Evolutionary conservation across 768 basidiomycete species (phyloP), one percentile per base, ranked within the genome.

Genomic region (Saitozyma sp.): DNA sequence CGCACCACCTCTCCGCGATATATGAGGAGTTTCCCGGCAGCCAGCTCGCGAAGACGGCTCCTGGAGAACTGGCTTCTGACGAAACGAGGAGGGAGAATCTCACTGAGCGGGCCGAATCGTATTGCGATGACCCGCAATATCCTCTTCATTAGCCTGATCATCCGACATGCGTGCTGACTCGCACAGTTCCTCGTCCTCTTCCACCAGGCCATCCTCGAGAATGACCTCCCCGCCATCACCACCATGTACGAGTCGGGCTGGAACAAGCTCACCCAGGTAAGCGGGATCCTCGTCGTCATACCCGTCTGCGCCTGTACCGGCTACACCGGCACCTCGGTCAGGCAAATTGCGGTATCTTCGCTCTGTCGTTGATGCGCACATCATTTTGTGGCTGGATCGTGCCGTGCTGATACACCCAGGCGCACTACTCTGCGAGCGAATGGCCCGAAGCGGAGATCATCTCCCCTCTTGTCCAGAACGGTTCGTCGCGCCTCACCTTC

Each of bases 361-460:
- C 50, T n/a, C 6, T 20, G 10, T 14, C 50, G 9, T 29, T 29
- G 29, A 29, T 29, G 29, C 29, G 17, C 38, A 39, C 11, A 16
- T 13, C 9, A 29, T 40, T 40, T 52, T 38, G 51, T 10, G 38
- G 56, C 41, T 50, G 59, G 13, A 19, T 9, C 14, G 29, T 11
- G 17, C 7, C 10, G 6, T 9, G 56, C 56, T 56, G 55, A 54
- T 29, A 13, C 20, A 16, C 40, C 14, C 57, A 68, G 61, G 93
- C 94, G 82, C 93, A 89, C 82, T 99, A 96, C 74, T 80, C 91
- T 7, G 91, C 89, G 78, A 87, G 87, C 2, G 95, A 99, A 78
- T 98, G 95, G 95, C 95, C 95, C 0, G 93, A 97, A 77, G 93
- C 92, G 7, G 95, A 99, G 82, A 82, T 92, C 63, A 92, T 99